Base-by-base conservation (phyloP, 1,139 yeast genomes). In the Kurtzmaniella quercitrusa region DNA sequence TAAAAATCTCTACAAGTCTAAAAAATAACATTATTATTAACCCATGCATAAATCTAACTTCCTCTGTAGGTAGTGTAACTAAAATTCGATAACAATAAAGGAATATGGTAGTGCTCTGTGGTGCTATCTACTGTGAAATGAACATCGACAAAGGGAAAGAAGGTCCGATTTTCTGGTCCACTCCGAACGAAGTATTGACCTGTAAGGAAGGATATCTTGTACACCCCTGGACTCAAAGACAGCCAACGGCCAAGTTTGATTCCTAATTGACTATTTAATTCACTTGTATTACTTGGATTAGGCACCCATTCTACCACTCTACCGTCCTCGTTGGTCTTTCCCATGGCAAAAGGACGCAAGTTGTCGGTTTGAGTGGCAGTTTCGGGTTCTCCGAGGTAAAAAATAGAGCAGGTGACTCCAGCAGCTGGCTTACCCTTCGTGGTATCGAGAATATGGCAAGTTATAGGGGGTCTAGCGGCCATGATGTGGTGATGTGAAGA, bases 61-160 rank as follows among this genome's bases (percentile, higher is more conserved):
- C 97, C 97, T 50, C 96, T 76, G 65, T 90, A 90, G 0, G 96
- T 90, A 14, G 95, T 80, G 65, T 89, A 90, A 39, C 95, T 85
- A 62, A 82, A 86, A 58, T 87, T 87, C 38, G 95, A 82, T 45
- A 90, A 69, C 45, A 90, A 70, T 50, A 90, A 66, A 0, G 97
- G 97, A 45, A 90, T 82, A 59, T 90, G 97, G 63, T 88, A 90
- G 62, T 90, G 96, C 50, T 83, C 90, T 0, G 91, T 84, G 0
- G 85, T 84, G 50, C 73, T 68, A 10, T 73, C 74, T 6, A 89
- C 78, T 38, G 75, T 75, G 58, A 89, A 89, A 1, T 75, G 70
- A 40, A 89, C 85, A 49, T 89, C 96, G 8, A 88, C 88, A 57
- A 76, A 85, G 0, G 96, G 96, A 68, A 88, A 89, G 60, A 89